Conservation (phyloP, 2,329 filamentous ascomycete species). For the Colletotrichum musae region DNA sequence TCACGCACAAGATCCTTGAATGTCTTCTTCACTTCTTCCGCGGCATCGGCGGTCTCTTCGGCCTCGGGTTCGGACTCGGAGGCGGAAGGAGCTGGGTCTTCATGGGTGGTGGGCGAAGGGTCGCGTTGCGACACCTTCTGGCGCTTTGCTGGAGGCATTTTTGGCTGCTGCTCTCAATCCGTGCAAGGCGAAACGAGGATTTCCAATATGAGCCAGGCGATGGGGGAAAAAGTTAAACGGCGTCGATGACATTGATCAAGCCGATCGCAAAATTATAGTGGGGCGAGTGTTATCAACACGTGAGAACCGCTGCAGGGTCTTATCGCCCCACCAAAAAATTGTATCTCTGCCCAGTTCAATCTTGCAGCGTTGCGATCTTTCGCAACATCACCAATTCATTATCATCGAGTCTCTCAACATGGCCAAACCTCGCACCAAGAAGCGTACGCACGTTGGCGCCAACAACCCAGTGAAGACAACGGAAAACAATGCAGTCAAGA, state of each 20-base stretch:
- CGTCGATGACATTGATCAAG: neutral
- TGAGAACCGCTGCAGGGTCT: neutral
- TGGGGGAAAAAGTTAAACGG: neutral
- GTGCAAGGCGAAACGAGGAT: neutral
- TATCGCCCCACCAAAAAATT: slow-evolving; percentile 5
- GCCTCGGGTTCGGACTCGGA: slow-evolving; percentile 35
- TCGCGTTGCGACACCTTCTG: slow-evolving; percentile 27
- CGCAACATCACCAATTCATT: slow-evolving; percentile 36
- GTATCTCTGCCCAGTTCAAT: neutral
- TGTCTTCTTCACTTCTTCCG: slow-evolving; percentile 63
- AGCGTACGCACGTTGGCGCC: slow-evolving; percentile 85
- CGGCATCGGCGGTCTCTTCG: slow-evolving; percentile 47
- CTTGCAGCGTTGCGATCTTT: neutral
- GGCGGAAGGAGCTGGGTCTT: slow-evolving; percentile 16
- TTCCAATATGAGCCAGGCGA: neutral
- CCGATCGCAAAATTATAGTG: too few species aligned
- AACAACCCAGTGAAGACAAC: slow-evolving; percentile 70
- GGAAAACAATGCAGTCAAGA: slow-evolving; percentile 72
- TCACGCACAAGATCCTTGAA: slow-evolving; percentile 74
- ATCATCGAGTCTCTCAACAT: slow-evolving; percentile 61
- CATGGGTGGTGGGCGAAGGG: slow-evolving; percentile 4
- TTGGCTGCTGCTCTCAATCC: neutral
- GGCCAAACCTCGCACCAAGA: slow-evolving; percentile 88
- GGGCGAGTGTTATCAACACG: slow-evolving; percentile 18
- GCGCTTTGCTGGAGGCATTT: slow-evolving; percentile 24